Percentiles rank a stretch among this genome's conserved stretches.
phyloP scores from a whole-genome alignment of 768 basidiomycete genomes.

The Lentinula lateritia region DNA sequence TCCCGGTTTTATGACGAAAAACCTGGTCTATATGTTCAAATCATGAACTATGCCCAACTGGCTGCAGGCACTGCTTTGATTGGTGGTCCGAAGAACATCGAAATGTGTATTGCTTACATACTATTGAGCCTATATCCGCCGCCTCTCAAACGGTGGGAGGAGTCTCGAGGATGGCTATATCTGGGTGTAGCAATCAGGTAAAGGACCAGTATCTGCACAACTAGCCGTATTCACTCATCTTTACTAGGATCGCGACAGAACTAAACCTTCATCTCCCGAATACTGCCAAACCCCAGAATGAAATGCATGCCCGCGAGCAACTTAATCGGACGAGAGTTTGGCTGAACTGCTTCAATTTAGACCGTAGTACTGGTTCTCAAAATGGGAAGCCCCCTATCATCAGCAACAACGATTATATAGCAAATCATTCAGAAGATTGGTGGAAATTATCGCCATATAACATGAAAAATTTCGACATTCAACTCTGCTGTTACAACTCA shows the following conservation, averaged over 20 bases:
- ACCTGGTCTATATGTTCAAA: conserved; percentile 60
- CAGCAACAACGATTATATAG: conserved; percentile 69
- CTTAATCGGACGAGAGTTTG: conserved; percentile 87
- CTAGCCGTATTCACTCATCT: conserved; percentile 7
- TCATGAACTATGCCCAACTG: conserved; percentile 71
- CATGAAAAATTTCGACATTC: conserved; percentile 72
- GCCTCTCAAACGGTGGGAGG: conserved; percentile 77
- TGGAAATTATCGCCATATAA: conserved; percentile 66
- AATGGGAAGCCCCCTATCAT: conserved; percentile 87
- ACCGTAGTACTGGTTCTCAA: conserved; percentile 82
- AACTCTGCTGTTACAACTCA: conserved; percentile 71
- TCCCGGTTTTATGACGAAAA: conserved; percentile 75
- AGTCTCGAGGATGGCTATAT: conserved; percentile 86
- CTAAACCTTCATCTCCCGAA: conserved; percentile 81
- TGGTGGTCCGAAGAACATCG: conserved; percentile 74
- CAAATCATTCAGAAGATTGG: conserved; percentile 64
- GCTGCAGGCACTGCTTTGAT: conserved; percentile 76
- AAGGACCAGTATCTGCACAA: conserved; percentile 6
- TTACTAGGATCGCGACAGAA: conserved; percentile 74
- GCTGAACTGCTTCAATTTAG: conserved; percentile 88
- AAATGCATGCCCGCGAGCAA: conserved; percentile 79
- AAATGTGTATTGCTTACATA: conserved; percentile 81
- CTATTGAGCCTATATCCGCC: conserved; percentile 72
- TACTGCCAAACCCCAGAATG: conserved; percentile 69
- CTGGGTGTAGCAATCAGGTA: conserved; percentile 86